phyloP scores from a whole-genome alignment of 2,329 filamentous ascomycete species.

The Cladosporium cucumerinum region DNA sequence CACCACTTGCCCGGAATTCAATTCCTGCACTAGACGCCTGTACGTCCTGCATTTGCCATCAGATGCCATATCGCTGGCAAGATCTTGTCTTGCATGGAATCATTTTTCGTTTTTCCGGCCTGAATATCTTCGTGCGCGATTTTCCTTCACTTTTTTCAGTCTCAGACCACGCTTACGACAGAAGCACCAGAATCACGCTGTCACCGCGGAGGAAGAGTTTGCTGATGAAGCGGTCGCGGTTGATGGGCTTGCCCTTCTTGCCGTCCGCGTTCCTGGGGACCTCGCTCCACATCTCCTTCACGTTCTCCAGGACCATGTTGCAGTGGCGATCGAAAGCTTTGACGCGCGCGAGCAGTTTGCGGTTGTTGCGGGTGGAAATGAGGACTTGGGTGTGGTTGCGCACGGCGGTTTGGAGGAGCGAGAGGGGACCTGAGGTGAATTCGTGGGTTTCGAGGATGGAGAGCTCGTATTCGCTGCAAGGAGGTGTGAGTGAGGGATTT shows the following conservation, averaged over 20 bases:
- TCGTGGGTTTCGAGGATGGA: conserved; percentile 77
- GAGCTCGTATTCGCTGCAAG: conserved; percentile 79
- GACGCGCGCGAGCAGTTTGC: conserved; percentile 92
- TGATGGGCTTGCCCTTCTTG: conserved; percentile 85
- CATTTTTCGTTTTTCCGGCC: neutral
- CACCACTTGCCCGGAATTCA: neutral
- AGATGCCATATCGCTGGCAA: neutral
- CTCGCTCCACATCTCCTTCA: conserved; percentile 99
- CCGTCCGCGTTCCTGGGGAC: conserved; percentile 77
- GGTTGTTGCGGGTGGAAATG: conserved; percentile 96
- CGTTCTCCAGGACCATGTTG: conserved; percentile 98
- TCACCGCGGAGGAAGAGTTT: conserved; percentile 94
- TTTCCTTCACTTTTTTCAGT: neutral
- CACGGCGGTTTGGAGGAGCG: conserved; percentile 94
- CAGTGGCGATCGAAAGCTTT: conserved; percentile 99
- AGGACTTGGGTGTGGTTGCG: conserved; percentile 92
- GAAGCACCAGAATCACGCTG: conserved; percentile 79
- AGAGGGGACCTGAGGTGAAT: conserved; percentile 76
- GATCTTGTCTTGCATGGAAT: conserved; percentile 9
- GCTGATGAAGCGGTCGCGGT: conserved; percentile 97
- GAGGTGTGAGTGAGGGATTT: conserved; percentile 21
- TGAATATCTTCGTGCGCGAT: neutral
- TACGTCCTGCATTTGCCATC: neutral
- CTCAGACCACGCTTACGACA: conserved; percentile 36
- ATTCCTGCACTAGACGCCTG: neutral